Base-by-base conservation (phyloP, 768 basidiomycete species). In the Mycena filopes region DNA sequence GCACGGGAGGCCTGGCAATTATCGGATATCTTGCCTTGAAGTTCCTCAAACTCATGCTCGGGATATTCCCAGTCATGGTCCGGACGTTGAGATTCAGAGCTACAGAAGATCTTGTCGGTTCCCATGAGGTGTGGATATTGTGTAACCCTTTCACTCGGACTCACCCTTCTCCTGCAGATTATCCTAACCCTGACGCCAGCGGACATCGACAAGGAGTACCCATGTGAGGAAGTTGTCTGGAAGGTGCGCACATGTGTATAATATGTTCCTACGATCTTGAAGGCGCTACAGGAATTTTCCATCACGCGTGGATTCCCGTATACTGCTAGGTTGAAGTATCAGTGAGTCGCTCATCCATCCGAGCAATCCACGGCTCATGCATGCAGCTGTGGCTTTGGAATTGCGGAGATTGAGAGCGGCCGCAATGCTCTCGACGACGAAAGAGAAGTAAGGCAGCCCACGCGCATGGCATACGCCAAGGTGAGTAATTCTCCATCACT, bases 171-270 rank as follows among this genome's bases (percentile, higher is more conserved):
- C 29, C 29, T 2, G 28, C 11, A 55, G 54, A 55, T 55, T 29
- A 45, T 28, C 2, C 54, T 43, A 9, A 55, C 54, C 42, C 54
- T 55, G 41, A 31, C 41, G n/a, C 54, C 54, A 21, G 54, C 43
- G 4, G 54, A 55, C 28, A 55, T 55, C 23, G 41, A 55, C 28
- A 28, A 31, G 7, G 54, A 11, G 5, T 20, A 55, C 18, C 28
- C 54, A 55, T 55, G 29, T 42, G 26, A 55, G 42, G 26, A 55
- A 55, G 42, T 55, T 10, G 54, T 31, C 31, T 55, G 54, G 54
- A 41, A 45, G 54, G 54, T 55, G 29, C 12, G 54, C 28, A 55
- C 5, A 9, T 55, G n/a, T 41, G 29, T 18, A 55, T 55, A 41
- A 43, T 31, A 12, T 1, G 26, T 11, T 41, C 43, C 36, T 41